phyloP scores from a whole-genome alignment of 768 basidiomycete genomes.

The Tulasnella sp. region DNA sequence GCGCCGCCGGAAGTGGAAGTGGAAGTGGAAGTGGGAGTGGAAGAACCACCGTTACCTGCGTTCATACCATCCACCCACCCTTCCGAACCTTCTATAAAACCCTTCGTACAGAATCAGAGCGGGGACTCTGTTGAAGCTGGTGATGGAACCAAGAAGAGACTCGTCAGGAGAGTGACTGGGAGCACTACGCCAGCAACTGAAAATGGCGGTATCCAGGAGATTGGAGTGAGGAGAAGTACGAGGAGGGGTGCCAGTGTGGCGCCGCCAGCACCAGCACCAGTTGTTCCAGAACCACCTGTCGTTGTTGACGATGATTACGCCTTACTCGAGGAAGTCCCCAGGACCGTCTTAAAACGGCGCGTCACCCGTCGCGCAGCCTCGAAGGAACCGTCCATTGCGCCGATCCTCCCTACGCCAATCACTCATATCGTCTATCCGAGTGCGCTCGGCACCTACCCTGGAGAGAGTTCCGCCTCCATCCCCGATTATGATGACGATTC shows the following conservation, averaged over 20 bases:
- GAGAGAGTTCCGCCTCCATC: neutral
- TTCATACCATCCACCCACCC: neutral
- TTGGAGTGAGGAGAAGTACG: too few species aligned
- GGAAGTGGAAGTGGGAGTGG: neutral
- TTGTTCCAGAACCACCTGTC: too few species aligned
- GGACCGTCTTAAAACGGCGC: neutral
- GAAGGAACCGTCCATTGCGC: neutral
- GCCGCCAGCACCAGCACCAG: too few species aligned
- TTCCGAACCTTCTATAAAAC: too few species aligned
- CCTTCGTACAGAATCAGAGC: too few species aligned
- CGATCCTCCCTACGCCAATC: too few species aligned
- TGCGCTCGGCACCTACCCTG: too few species aligned
- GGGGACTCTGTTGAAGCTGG: neutral
- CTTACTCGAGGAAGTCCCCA: too few species aligned
- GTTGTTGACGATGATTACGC: too few species aligned
- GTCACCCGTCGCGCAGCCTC: conserved; percentile 2
- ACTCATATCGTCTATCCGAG: too few species aligned
- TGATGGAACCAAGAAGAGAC: neutral
- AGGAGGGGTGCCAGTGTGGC: too few species aligned
- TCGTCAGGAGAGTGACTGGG: neutral
- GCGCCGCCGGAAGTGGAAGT: neutral
- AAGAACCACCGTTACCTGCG: neutral
- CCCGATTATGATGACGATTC: neutral
- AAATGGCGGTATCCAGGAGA: too few species aligned
- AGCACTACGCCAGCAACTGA: neutral